Base-by-base conservation (phyloP, 1,284 basidiomycete species). In the Cutaneotrichosporon sp. region DNA sequence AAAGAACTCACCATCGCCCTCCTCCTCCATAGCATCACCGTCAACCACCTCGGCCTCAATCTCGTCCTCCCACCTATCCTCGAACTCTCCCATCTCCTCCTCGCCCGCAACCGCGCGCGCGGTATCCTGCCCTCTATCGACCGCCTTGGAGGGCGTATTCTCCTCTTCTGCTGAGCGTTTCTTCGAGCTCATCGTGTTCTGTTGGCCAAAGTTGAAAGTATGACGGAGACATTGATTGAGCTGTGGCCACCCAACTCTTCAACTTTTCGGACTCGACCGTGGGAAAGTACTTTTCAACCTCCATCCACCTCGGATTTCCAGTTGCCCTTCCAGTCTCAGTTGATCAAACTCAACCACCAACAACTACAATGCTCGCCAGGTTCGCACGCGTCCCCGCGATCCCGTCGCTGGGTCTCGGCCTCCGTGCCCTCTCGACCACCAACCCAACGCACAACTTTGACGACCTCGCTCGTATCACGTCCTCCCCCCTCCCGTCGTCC, bases 1-100 rank as follows among this genome's bases (percentile, higher is more conserved):
- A 21, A n/a, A 16, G 4, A 1, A 49, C 53, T 50, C 42, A 56
- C 36, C 36, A 34, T 61, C 57, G 34, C 62, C 62, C 21, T 65
- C 57, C 21, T 30, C 63, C 14, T 77, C 74, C 56, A 65, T 60
- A 51, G 61, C 60, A 47, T 67, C 74, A 46, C 71, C 73, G 40
- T 72, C 76, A 26, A 72, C 69, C 60, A 75, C 66, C 64, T 78
- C 77, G 62, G 72, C 80, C 64, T 82, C 79, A 55, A 82, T 72
- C 66, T 85, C 84, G 67, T 85, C 83, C 70, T 85, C 85, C 76
- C 82, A 84, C 60, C 81, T 76, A 71, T 85, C 85, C 73, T 85
- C 85, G 67, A 85, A 85, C 76, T 85, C 84, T 65, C 84, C 85
- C 83, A 85, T 85, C 36, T 80, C 84, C 51, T 84, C 83, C 61